Conservation (phyloP, 2,329 filamentous ascomycete species). For the Capronia coronata region DNA sequence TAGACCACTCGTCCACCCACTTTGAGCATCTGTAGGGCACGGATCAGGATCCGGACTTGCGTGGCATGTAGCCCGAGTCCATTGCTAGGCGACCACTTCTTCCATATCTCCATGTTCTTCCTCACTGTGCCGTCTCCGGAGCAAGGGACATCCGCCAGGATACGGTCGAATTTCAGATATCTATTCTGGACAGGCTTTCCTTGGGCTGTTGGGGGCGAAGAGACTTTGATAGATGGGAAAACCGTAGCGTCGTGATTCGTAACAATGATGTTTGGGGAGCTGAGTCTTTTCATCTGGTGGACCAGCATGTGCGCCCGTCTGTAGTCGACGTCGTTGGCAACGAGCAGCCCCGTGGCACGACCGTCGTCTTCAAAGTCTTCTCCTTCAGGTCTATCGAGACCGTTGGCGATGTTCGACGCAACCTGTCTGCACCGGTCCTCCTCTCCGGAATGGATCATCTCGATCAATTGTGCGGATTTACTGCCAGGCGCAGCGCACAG, state of each 20-base stretch:
- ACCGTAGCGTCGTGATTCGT: slow-evolving; percentile 97
- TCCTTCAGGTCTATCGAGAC: slow-evolving; percentile 50
- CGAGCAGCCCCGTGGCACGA: slow-evolving; percentile 79
- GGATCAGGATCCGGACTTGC: slow-evolving; percentile 82
- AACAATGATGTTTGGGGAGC: slow-evolving; percentile 91
- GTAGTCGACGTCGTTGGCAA: slow-evolving; percentile 96
- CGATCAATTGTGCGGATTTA: slow-evolving; percentile 90
- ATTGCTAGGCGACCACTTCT: slow-evolving; percentile 84
- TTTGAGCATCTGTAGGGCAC: slow-evolving; percentile 92
- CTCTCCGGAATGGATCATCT: slow-evolving; percentile 89
- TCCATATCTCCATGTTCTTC: slow-evolving; percentile 93
- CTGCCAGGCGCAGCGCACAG: slow-evolving; percentile 95
- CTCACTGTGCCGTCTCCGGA: slow-evolving; percentile 89
- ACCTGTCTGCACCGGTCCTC: slow-evolving; percentile 75
- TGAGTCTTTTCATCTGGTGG: slow-evolving; percentile 94
- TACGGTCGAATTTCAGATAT: slow-evolving; percentile 95
- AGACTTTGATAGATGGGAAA: slow-evolving; percentile 87
- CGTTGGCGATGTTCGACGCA: slow-evolving; percentile 56
- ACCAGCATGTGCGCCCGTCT: slow-evolving; percentile 95
- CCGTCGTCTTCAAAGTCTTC: slow-evolving; percentile 66
- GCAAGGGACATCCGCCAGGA: slow-evolving; percentile 93
- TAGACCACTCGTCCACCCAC: slow-evolving; percentile 91
- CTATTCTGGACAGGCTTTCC: slow-evolving; percentile 50
- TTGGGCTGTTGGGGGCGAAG: slow-evolving; percentile 49
- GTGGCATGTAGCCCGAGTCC: slow-evolving; percentile 80